Evolutionary conservation across 805 yeast species (phyloP), one percentile per base, ranked within the genome.

Genomic region (Wickerhamiella sergipiensis): DNA sequence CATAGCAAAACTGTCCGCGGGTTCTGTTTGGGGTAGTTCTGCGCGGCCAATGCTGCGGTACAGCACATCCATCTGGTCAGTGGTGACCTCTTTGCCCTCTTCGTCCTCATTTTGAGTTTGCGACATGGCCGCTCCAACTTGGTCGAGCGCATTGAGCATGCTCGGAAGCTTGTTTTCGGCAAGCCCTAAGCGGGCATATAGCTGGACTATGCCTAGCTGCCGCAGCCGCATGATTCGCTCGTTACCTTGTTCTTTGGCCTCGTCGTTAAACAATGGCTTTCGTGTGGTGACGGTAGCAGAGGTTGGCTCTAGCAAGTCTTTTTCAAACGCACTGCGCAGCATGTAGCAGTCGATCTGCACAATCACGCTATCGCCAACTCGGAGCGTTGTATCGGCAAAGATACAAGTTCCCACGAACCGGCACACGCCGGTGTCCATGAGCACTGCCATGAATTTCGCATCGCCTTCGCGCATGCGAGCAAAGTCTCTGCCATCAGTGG

Each of bases 341-440:
- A 89, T 61, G 60, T 64, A 85, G 52, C 87, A 77, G 58, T 86
- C 85, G 4, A 85, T 66, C 58, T 81, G 85, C 0, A 87, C 69
- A 21, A 77, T 71, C 59, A 89, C 81, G 1, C 82, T 72, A 60
- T 87, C 95, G 3, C 97, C 97, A 1, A 80, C 76, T 9, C 83
- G 71, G 33, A 88, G 62, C 29, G 80, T 63, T 10, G 70, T 68
- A 18, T 80, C 83, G 43, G 81, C 77, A 59, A 73, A 77, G 7
- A 83, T 71, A 36, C 85, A 71, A 0, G 77, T 72, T 1, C 78
- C 78, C 40, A 75, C 75, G 57, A 85, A 80, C 1, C 62, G 60
- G 40, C 83, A 75, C 2, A 79, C 70, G 7, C 71, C 69, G 9
- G 75, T 64, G 50, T 78, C 84, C 2, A 85, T 50, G 31, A 88